Base-by-base conservation (phyloP, 768 basidiomycete genomes). In the Termitomyces sp. region DNA sequence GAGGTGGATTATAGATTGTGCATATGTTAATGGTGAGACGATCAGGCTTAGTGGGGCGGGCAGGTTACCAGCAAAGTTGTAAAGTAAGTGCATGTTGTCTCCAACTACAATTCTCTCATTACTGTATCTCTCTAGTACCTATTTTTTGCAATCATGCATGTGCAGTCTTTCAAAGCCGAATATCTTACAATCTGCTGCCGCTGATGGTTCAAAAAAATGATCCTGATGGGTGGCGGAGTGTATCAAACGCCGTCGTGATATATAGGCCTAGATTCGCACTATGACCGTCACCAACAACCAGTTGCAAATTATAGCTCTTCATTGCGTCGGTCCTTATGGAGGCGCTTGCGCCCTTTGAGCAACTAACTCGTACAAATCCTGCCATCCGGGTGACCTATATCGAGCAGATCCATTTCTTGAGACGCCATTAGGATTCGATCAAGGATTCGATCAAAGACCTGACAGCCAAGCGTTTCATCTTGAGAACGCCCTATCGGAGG, bases 1-100 rank as follows among this genome's bases (percentile, higher is more conserved):
- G 12, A 67, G 74, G 51, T 81, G 79, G 77, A 74, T 84, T n/a
- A 62, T 84, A 52, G 80, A 82, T 57, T 79, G 79, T 60, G 70
- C 78, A 1, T 84, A 82, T 71, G 74, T 84, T 13, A 86, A 86
- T 69, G 84, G 82, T 18, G 82, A 83, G 70, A 79, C 75, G 2
- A 73, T 82, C 28, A 73, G 81, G 58, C 64, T 82, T 56, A 81
- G 79, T 61, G 82, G 79, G 1, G 82, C 48, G 8, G 56, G 56
- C 3, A 57, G 56, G 28, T 38, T 57, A 9, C 49, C 49, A 30
- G 49, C 49, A 13, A 50, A 50, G 14, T 13, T 57, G 32, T 57
- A 50, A 32, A 28, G 40, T 30, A 32, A 28, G 40, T 30, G 12
- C 14, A 30, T n/a, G 18, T 32, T 13, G 18, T 54, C 28, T 16